Evolutionary conservation across 2,329 filamentous ascomycete species (phyloP), one percentile per base, ranked within the genome.

Genomic region (Fonsecaea pedrosoi): DNA sequence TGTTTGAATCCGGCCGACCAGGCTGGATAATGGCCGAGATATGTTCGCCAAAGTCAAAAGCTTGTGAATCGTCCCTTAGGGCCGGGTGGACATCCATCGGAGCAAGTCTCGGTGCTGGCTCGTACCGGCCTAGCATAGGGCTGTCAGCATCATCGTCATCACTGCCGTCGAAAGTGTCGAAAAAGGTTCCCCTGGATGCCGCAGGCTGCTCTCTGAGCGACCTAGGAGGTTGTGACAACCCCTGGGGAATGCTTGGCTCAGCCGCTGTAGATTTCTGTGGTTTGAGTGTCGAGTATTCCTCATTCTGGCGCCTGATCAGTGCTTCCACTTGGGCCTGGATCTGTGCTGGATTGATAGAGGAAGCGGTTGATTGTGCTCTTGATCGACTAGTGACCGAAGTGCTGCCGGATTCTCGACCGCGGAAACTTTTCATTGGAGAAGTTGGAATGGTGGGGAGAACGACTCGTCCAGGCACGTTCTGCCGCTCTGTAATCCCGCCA

Each of bases 31-130:
- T 30, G 9, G 59, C n/a, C 8, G 60, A 25, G 21, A 66, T 35
- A 30, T 66, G 53, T 4, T 62, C 63, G 13, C 66, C 65, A 38
- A 72, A 69, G 54, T 71, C 67, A 32, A 71, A 72, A 13, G 56
- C 60, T 45, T 74, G 73, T n/a, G 74, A 73, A 30, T 71, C 75
- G 25, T 77, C 74, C 21, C 78, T 76, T 32, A 80, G 73, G 8
- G 79, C 75, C 15, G 78, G 76, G 62, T 79, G 78, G 9, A 79
- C 73, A 55, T 76, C 76, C 56, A 78, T 73, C 18, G 75, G 74
- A 37, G 73, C 71, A 21, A 69, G n/a, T 5, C 60, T 64, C 37
- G 70, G 69, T 40, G 62, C 34, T 15, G 65, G 60, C 38, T 70
- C 63, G 53, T 66, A 62, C 40, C 66, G 57, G 37, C 66, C 68